Percentiles rank a stretch among this genome's conserved stretches.
phyloP scores from a whole-genome alignment of 140 eudicot species.

The Stevia rebaudiana region DNA sequence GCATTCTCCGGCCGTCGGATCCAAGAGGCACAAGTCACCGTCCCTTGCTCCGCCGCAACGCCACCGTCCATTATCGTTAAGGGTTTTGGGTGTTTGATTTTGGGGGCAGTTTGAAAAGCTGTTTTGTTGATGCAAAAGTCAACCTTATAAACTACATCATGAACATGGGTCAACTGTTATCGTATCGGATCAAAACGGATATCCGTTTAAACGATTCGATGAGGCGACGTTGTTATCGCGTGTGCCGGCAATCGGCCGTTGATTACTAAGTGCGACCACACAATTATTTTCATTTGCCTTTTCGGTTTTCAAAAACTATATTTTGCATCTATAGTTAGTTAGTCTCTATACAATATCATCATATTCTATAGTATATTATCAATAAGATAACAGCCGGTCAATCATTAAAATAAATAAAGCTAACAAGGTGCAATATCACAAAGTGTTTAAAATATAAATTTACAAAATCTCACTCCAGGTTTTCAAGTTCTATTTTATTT shows the following conservation, averaged over 20 bases:
- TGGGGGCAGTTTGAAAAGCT: slow-evolving; percentile 19
- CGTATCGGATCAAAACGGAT: slow-evolving; percentile 29
- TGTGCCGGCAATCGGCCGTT: slow-evolving; percentile 25
- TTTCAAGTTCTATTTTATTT: too few relatives aligned
- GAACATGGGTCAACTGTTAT: slow-evolving; percentile 23
- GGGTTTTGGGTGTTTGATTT: slow-evolving; percentile 18
- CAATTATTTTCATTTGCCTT: not conserved
- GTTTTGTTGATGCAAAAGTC: slow-evolving; percentile 14
- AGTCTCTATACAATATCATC: too few relatives aligned
- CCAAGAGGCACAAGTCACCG: slow-evolving; percentile 69
- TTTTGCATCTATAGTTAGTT: not conserved
- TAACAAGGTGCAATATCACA: too few relatives aligned
- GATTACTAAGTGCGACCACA: slow-evolving; percentile 15
- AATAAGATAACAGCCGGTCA: too few relatives aligned
- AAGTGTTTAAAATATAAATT: too few relatives aligned
- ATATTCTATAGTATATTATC: too few relatives aligned
- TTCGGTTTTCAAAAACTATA: not conserved
- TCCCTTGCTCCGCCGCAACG: slow-evolving; percentile 48
- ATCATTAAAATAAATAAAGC: too few relatives aligned
- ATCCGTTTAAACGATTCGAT: slow-evolving; percentile 21
- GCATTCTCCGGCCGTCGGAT: slow-evolving; percentile 79
- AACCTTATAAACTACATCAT: slow-evolving; percentile 16
- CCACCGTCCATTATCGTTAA: slow-evolving; percentile 40
- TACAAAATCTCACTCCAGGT: too few relatives aligned
- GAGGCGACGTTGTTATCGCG: slow-evolving; percentile 12